phyloP scores from a whole-genome alignment of 306 rosid genomes.

The Cucurbita maxima region DNA sequence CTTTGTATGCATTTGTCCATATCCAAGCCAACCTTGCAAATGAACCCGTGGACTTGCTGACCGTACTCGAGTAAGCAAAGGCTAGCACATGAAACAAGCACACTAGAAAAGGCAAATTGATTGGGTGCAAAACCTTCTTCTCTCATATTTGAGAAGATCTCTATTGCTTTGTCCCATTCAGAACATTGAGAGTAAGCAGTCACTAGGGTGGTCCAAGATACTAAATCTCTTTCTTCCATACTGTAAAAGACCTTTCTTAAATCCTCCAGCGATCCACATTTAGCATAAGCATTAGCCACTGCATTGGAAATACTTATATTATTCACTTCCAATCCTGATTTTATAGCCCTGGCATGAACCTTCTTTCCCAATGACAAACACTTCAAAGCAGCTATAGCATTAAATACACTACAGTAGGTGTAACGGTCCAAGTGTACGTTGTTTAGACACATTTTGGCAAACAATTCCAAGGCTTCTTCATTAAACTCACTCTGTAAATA shows the following conservation, averaged over 20 bases:
- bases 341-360: constrained; percentile 41
- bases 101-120: constrained; percentile 48
- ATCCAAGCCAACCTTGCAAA: constrained; percentile 43
- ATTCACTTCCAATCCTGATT: constrained; percentile 26
- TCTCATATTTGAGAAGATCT: constrained; percentile 45
- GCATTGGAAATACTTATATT: constrained; percentile 36
- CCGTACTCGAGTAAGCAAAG: constrained; percentile 50
- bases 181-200: constrained; percentile 49
- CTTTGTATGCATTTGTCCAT: constrained; percentile 47
- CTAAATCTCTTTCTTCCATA: constrained; percentile 55
- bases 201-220: constrained; percentile 66
- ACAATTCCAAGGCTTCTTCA: constrained; percentile 39
- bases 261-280: constrained; percentile 38
- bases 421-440: constrained; percentile 29
- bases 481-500: constrained; percentile 39
- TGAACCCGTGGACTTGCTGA: constrained; percentile 47
- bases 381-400: constrained; percentile 44
- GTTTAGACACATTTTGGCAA: constrained; percentile 38
- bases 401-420: constrained; percentile 55
- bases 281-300: constrained; percentile 51
- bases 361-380: constrained; percentile 14
- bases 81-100: constrained; percentile 45
- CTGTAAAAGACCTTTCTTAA: constrained; percentile 36
- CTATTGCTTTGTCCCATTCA: constrained; percentile 45
- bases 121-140: constrained; percentile 42